Percentiles rank a stretch among this genome's conserved stretches.
phyloP scores from a whole-genome alignment of 805 yeast species.

The Pichia exigua region DNA sequence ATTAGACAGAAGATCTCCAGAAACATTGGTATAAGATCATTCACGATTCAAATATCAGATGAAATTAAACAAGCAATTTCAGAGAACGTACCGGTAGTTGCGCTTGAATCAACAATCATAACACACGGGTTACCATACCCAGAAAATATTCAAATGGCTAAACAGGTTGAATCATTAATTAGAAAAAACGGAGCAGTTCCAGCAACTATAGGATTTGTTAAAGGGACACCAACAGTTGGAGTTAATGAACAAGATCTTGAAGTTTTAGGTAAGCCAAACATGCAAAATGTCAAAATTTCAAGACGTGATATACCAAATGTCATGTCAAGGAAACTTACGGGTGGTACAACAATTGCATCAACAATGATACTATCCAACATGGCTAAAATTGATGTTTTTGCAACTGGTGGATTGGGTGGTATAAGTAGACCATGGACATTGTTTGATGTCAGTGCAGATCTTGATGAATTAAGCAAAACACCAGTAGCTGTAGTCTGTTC shows the following conservation, averaged over 20 bases:
- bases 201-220: slow-evolving; percentile 74
- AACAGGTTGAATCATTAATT: slow-evolving; percentile 52
- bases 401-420: slow-evolving; percentile 92
- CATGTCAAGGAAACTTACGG: slow-evolving; percentile 54
- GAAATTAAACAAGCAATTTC: slow-evolving; percentile 59
- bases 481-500: slow-evolving; percentile 88
- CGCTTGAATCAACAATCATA: slow-evolving; percentile 80
- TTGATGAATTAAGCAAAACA: slow-evolving; percentile 75
- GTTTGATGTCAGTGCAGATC: slow-evolving; percentile 80
- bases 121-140: slow-evolving; percentile 89
- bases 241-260: slow-evolving; percentile 40
- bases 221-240: slow-evolving; percentile 71
- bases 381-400: slow-evolving; percentile 79
- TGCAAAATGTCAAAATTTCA: slow-evolving; percentile 53
- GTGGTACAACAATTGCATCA: slow-evolving; percentile 87
- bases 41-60: slow-evolving; percentile 13
- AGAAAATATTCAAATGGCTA: slow-evolving; percentile 65
- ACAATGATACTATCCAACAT: slow-evolving; percentile 73
- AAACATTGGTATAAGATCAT: not conserved
- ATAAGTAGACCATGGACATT: slow-evolving; percentile 72
- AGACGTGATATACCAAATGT: slow-evolving; percentile 72
- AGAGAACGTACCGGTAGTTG: slow-evolving; percentile 59
- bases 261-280: slow-evolving; percentile 34
- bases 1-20: not conserved
- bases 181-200: slow-evolving; percentile 65